A percentile compares a stretch with the other conserved stretches of the same genome.
phyloP scores from a whole-genome alignment of 768 basidiomycete genomes.

The Strobilomyces echinocephalus region DNA sequence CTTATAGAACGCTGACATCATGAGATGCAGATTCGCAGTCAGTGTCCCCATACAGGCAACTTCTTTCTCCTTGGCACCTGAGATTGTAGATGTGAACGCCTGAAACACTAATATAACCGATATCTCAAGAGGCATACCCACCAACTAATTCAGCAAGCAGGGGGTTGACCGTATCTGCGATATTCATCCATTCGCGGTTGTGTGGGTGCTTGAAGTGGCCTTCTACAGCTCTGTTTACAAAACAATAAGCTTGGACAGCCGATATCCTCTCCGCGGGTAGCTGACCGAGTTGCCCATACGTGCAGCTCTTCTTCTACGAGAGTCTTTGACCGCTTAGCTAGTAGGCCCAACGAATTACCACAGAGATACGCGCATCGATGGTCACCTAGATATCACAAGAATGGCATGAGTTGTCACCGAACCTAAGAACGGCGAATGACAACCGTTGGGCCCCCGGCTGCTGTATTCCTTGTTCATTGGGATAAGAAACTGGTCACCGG shows the following conservation, averaged over 20 bases:
- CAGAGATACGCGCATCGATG: slow-evolving; percentile 77
- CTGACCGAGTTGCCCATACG: slow-evolving; percentile 74
- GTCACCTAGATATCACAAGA: slow-evolving; percentile 34
- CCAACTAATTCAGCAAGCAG: slow-evolving; percentile 81
- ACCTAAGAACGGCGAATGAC: slow-evolving; percentile 9
- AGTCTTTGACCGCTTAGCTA: slow-evolving; percentile 66
- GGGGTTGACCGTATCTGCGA: slow-evolving; percentile 66
- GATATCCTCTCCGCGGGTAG: slow-evolving; percentile 12
- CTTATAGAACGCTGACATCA: slow-evolving; percentile 92
- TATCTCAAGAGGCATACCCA: slow-evolving; percentile 32
- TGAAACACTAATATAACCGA: slow-evolving; percentile 2
- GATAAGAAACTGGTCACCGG: slow-evolving; percentile 51
- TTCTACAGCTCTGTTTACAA: slow-evolving; percentile 59
- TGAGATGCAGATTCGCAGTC: slow-evolving; percentile 92
- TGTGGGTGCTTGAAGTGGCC: slow-evolving; percentile 92
- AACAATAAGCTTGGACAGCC: slow-evolving; percentile 2
- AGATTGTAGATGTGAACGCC: slow-evolving; percentile 21
- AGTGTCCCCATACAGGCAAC: slow-evolving; percentile 94
- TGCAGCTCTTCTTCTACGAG: slow-evolving; percentile 78
- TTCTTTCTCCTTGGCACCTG: slow-evolving; percentile 84
- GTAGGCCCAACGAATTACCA: slow-evolving; percentile 89
- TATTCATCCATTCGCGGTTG: slow-evolving; percentile 75
- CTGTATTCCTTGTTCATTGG: slow-evolving; percentile 52
- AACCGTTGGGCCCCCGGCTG: slow-evolving; percentile 40
- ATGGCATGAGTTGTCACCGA: slow-evolving; percentile 9